phyloP scores from a whole-genome alignment of 2,329 filamentous ascomycete genomes.

The Epicoccum nigrum region DNA sequence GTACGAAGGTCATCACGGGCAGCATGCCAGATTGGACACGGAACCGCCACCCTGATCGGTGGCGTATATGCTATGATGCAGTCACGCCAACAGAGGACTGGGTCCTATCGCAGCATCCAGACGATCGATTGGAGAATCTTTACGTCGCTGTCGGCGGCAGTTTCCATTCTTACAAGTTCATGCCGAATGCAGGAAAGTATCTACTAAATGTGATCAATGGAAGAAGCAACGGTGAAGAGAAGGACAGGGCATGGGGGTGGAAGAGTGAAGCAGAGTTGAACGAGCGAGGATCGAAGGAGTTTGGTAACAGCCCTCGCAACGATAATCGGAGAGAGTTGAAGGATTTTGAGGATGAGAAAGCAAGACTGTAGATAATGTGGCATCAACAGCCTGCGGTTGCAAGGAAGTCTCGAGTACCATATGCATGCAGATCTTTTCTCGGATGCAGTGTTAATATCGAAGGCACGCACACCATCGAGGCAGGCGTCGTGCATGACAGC shows the following conservation, averaged over 20 bases:
- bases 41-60: conserved; percentile 48
- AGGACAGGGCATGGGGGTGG: conserved; percentile 45
- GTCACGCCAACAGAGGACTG: conserved; percentile 68
- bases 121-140: conserved; percentile 57
- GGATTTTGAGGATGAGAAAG: conserved; percentile 17
- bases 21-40: conserved; percentile 43
- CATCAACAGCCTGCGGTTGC: too few relatives aligned
- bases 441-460: too few relatives aligned
- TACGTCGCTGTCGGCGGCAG: conserved; percentile 68
- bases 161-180: conserved; percentile 69
- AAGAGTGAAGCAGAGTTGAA: conserved; percentile 32
- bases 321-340: conserved; percentile 18
- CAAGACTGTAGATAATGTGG: background rate
- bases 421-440: too few relatives aligned
- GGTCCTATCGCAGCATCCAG: conserved; percentile 61
- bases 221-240: conserved; percentile 45
- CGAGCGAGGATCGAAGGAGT: conserved; percentile 26
- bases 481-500: too few relatives aligned
- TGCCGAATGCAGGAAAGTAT: conserved; percentile 67
- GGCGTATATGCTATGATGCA: conserved; percentile 64
- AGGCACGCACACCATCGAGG: too few relatives aligned
- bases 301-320: conserved; percentile 22
- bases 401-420: too few relatives aligned
- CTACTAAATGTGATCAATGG: conserved; percentile 53
- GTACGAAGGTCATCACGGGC: conserved; percentile 33